Evolutionary conservation across 2,329 filamentous ascomycete genomes (phyloP).

Genomic region (Fusarium penzigii): DNA sequence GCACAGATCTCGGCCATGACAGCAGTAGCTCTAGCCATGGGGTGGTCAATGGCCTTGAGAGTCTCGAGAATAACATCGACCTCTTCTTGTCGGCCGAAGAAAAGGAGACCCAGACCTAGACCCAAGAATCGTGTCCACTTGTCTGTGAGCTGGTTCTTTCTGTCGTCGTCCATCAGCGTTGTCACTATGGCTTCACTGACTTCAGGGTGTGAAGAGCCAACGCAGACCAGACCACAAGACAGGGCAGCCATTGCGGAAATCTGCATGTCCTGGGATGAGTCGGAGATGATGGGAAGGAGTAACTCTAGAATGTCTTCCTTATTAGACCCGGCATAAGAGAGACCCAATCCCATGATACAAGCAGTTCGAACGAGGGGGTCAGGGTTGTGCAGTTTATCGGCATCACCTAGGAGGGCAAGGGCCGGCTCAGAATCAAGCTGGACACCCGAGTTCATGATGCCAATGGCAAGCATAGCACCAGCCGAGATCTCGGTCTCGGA

Average conservation of each 20-base stretch:
- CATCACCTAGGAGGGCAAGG: slow-evolving; percentile 79
- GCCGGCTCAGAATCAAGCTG: slow-evolving; percentile 87
- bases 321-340: slow-evolving; percentile 93
- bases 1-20: slow-evolving; percentile 95
- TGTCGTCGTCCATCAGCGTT: slow-evolving; percentile 90
- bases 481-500: slow-evolving; percentile 81
- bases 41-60: slow-evolving; percentile 93
- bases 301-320: slow-evolving; percentile 85
- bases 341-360: slow-evolving; percentile 92
- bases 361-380: slow-evolving; percentile 77
- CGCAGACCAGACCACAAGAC: slow-evolving; percentile 85
- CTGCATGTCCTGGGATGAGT: slow-evolving; percentile 87
- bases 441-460: slow-evolving; percentile 94
- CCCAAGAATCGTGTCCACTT: slow-evolving; percentile 99
- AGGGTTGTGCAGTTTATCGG: slow-evolving; percentile 76
- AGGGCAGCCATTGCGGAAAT: slow-evolving; percentile 95
- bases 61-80: slow-evolving; percentile 98
- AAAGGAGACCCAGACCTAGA: slow-evolving; percentile 87
- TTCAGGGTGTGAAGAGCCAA: slow-evolving; percentile 88
- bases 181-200: slow-evolving; percentile 91
- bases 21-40: slow-evolving; percentile 93
- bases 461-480: slow-evolving; percentile 88
- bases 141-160: slow-evolving; percentile 86
- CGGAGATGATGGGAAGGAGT: slow-evolving; percentile 82
- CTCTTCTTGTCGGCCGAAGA: slow-evolving; percentile 96